Base-by-base conservation (phyloP, 441 rosid genomes). In the Corymbia calophylla region DNA sequence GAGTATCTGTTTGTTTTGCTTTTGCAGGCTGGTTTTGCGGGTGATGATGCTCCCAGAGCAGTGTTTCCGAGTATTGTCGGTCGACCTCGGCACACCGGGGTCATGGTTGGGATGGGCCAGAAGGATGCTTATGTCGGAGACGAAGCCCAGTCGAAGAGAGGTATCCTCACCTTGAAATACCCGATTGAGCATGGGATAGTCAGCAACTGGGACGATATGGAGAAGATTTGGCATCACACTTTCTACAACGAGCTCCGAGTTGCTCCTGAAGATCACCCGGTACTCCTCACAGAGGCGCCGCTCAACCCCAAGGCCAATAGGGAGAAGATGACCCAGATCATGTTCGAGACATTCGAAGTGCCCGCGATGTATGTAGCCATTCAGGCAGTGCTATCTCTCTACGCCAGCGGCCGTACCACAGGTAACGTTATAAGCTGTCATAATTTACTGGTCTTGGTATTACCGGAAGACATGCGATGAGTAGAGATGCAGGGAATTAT, bases 21-120 rank as follows among this genome's bases (percentile, higher is more conserved):
- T 48, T 86, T 89, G 55, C 92, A 93, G 95, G 97, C 97, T 88
- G 97, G 97, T 15, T 95, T 94, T 62, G 97, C 97, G 16, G 97
- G 97, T 18, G 97, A 95, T 90, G 97, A 95, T 94, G 97, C 96
- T 80, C 97, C 97, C 31, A 94, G 97, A 90, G 97, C 96, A 89
- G 96, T 94, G 8, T 95, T 95, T 92, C 96, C 96, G 3, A 95
- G 96, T 90, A 94, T 94, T 84, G 93, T 94, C 47, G 95, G 95
- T 84, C 91, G 95, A 91, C 95, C 95, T 58, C 93, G 95, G 86
- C 95, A 94, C 89, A 93, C 93, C 15, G 95, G 95, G 89, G 95
- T 94, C 89, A 94, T 94, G 95, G 94, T 93, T 91, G 95, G 95
- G 87, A 94, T 94, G 95, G 94, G 93, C 90, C 95, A 92, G 88